Conservation (phyloP, 2,329 filamentous ascomycete genomes). For the Hymenoscyphus repandus region DNA sequence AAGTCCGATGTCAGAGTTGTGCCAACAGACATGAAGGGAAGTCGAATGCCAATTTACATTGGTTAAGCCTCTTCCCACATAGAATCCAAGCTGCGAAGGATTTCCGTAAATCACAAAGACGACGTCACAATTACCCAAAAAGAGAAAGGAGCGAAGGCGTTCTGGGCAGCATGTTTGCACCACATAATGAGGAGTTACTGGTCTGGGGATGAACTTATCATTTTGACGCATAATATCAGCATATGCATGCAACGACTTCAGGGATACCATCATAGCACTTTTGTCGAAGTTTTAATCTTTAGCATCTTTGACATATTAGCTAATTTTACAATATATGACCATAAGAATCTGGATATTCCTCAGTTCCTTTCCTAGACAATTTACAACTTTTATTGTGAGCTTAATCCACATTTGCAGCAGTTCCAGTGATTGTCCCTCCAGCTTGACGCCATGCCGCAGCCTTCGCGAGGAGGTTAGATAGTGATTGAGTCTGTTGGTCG, state of each 20-base stretch:
- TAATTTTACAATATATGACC: background rate
- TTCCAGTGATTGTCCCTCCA: conserved; percentile 28
- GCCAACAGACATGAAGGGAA: conserved; percentile 48
- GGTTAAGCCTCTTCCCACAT: conserved; percentile 5
- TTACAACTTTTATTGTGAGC: background rate
- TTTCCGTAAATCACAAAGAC: no score
- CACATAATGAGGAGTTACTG: background rate
- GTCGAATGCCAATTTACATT: conserved; percentile 50
- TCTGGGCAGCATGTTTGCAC: no score
- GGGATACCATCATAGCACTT: background rate
- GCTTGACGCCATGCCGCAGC: conserved; percentile 64
- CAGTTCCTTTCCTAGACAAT: background rate
- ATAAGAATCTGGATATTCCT: background rate
- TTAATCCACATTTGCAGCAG: conserved; percentile 14
- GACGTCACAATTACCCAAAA: no score
- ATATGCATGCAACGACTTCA: background rate
- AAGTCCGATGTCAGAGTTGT: conserved; percentile 47
- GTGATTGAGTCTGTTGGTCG: conserved; percentile 76
- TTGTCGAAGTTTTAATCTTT: background rate
- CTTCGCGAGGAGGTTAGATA: conserved; percentile 79
- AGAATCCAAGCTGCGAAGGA: background rate
- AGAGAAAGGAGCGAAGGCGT: no score
- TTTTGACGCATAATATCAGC: background rate
- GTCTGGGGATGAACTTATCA: background rate
- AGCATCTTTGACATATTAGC: background rate